Percentiles rank a stretch among this genome's conserved stretches.
Conservation (phyloP, 2,329 filamentous ascomycete genomes). For the Keithomyces neogunnii region DNA sequence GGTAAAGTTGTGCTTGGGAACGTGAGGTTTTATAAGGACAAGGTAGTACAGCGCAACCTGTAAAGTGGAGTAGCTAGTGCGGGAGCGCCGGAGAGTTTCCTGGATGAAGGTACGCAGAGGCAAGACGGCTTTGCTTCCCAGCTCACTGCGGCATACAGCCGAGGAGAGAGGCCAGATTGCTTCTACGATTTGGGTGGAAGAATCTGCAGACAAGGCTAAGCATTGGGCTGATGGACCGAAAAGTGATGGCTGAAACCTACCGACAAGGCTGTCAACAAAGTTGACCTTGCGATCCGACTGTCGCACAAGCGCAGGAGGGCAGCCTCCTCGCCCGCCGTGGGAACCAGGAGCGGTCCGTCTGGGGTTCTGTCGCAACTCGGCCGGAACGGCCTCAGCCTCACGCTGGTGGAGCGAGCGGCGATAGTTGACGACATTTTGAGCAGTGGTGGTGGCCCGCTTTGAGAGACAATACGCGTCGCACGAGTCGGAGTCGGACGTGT, state of each 20-base stretch:
- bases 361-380: slow-evolving; percentile 57
- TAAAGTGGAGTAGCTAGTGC: slow-evolving; percentile 93
- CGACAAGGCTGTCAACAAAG: slow-evolving; percentile 95
- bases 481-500: slow-evolving; percentile 47
- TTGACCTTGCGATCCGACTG: slow-evolving; percentile 88
- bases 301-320: slow-evolving; percentile 69
- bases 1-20: slow-evolving; percentile 76
- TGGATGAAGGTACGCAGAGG: slow-evolving; percentile 94
- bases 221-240: slow-evolving; percentile 10
- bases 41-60: slow-evolving; percentile 96
- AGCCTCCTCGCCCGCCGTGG: slow-evolving; percentile 46
- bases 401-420: slow-evolving; percentile 18
- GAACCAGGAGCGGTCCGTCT: slow-evolving; percentile 47
- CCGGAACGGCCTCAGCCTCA: slow-evolving; percentile 39
- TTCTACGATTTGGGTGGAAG: slow-evolving; percentile 93
- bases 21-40: slow-evolving; percentile 83
- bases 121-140: slow-evolving; percentile 67
- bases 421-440: slow-evolving; percentile 15
- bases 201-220: slow-evolving; percentile 57
- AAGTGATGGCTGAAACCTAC: slow-evolving; percentile 54
- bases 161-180: slow-evolving; percentile 93
- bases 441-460: slow-evolving; percentile 12
- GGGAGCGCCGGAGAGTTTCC: slow-evolving; percentile 87
- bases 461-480: slow-evolving; percentile 35
- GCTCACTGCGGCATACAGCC: slow-evolving; percentile 64